Base-by-base conservation (phyloP, 2,329 filamentous ascomycete species). In the Sarocladiaceae sp. region DNA sequence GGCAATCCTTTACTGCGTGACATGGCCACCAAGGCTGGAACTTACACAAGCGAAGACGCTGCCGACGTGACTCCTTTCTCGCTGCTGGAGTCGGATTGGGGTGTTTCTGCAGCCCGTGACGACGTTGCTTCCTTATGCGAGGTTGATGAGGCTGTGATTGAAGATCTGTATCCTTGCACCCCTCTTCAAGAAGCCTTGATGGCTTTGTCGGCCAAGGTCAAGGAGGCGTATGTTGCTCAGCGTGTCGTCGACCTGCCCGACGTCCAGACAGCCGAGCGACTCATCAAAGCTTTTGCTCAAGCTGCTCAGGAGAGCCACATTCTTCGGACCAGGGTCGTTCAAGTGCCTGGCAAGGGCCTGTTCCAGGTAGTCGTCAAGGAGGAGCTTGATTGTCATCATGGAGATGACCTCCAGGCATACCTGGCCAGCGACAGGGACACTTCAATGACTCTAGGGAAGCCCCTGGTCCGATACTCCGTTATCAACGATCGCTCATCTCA, bases 111-210 rank as follows among this genome's bases (percentile, higher is more conserved):
- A 3, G 68, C 68, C 2, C 55, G 59, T 13, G 44, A 47, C 0
- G 67, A 71, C 12, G 64, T 63, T 9, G 64, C 68, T 5, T 52
- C 49, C n/a, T 57, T 69, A 6, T 74, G 72, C 48, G 58, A 52
- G 3, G 52, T 71, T 9, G 54, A 58, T 2, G 46, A 56, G 6
- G 48, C 55, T 1, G 40, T 43, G 16, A 57, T 76, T 4, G 69
- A 75, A 40, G 74, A 80, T 47, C 55, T 74, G 0, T 79, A 76
- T 44, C 74, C 74, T 1, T 76, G 72, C 57, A 74, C 73, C 0
- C 68, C 73, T 0, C 59, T 76, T 1, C 75, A 80, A 47, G 73
- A 76, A 52, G 72, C 69, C 2, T 63, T 79, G 2, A 70, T 79
- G 61, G 71, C 73, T 1, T 55, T 78, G 5, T 73, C 74, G 2